A percentile compares a stretch with the other conserved stretches of the same genome.
phyloP scores from a whole-genome alignment of 345 rosid species.

The Punica granatum region DNA sequence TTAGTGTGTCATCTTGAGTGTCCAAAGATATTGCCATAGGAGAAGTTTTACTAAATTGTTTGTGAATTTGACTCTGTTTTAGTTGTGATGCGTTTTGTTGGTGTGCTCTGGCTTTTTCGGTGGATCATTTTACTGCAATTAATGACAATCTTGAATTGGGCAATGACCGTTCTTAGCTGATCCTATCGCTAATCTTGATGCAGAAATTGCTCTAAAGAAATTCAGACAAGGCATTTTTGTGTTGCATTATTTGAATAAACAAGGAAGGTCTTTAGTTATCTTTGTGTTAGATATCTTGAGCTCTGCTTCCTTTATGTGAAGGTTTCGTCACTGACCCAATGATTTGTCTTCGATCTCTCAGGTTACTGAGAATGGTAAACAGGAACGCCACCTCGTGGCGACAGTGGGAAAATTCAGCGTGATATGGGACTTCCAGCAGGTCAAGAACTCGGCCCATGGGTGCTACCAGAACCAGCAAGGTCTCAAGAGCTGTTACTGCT shows the following conservation, averaged over 20 bases:
- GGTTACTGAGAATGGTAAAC: conserved; percentile 91
- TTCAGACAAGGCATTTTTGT: neutral
- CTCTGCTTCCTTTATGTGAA: neutral
- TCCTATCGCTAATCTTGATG: neutral
- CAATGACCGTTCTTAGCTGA: neutral
- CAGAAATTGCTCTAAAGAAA: neutral
- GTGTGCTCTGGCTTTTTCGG: neutral
- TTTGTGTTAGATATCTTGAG: too few species aligned
- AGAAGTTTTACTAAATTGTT: too few species aligned
- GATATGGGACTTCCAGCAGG: conserved; percentile 94
- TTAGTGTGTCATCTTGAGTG: neutral
- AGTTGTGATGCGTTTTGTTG: neutral
- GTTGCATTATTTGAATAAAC: too few species aligned
- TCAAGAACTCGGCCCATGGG: conserved; percentile 78
- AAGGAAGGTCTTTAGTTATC: too few species aligned
- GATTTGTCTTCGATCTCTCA: conserved; percentile 17
- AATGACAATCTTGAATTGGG: neutral
- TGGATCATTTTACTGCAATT: neutral
- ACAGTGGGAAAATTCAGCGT: conserved; percentile 95
- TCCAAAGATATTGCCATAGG: neutral
- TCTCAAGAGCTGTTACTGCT: conserved; percentile 93
- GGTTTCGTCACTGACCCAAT: neutral
- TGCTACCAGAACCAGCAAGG: conserved; percentile 90
- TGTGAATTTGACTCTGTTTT: neutral
- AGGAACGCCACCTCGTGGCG: conserved; percentile 84